phyloP scores from a whole-genome alignment of 768 basidiomycete species.

The Pleurotus salmoneostramineus region DNA sequence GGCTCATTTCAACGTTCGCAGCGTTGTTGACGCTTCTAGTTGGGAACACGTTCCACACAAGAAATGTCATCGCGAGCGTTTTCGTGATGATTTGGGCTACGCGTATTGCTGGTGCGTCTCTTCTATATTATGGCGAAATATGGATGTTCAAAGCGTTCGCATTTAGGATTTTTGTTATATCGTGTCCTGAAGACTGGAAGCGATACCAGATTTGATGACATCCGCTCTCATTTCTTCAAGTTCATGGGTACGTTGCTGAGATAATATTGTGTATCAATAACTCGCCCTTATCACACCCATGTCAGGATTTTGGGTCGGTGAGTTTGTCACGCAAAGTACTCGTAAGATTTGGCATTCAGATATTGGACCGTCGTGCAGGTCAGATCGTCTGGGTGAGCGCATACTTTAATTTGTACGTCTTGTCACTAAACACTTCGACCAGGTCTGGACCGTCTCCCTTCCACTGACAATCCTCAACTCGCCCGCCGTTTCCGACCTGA shows the following conservation, averaged over 20 bases:
- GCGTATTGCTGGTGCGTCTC: constrained; percentile 43
- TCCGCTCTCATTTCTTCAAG: constrained; percentile 61
- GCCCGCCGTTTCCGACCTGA: constrained; percentile 51
- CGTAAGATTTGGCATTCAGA: background rate
- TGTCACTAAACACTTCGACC: background rate
- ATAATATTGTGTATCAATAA: background rate
- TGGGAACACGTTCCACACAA: constrained; percentile 56
- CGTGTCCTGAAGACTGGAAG: constrained; percentile 67
- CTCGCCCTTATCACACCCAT: background rate
- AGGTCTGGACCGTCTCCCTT: constrained; percentile 62
- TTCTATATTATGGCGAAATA: no score
- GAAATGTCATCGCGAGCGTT: constrained; percentile 53
- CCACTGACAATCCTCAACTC: constrained; percentile 67
- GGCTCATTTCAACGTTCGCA: constrained; percentile 15
- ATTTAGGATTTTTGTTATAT: constrained; percentile 56
- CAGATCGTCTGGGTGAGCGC: constrained; percentile 57
- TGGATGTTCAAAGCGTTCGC: no score
- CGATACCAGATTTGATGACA: constrained; percentile 65
- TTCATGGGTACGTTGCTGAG: constrained; percentile 41
- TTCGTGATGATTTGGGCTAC: constrained; percentile 69
- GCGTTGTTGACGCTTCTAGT: constrained; percentile 59
- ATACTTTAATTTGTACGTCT: background rate
- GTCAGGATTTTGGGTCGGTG: constrained; percentile 55
- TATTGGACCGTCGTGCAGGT: constrained; percentile 20
- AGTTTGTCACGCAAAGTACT: background rate